Conservation (phyloP, 1,284 basidiomycete species). For the Sutorius eximius region DNA sequence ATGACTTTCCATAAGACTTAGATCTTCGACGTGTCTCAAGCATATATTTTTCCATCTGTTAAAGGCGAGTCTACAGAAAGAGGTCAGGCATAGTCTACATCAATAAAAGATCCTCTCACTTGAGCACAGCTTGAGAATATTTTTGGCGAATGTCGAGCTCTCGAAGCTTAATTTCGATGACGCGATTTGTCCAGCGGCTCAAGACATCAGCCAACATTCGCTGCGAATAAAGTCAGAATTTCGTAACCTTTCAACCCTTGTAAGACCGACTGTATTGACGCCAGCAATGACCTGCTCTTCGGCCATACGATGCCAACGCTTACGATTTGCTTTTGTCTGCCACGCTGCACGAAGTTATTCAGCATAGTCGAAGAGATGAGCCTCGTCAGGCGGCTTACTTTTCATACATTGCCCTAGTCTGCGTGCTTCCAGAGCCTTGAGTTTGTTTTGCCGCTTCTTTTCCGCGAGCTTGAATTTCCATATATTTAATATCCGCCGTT, state of each 20-base stretch:
- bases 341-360: constrained; percentile 43
- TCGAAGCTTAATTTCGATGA: constrained; percentile 69
- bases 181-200: constrained; percentile 64
- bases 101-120: constrained; percentile 39
- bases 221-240: constrained; percentile 38
- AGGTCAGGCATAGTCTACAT: constrained; percentile 3
- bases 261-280: constrained; percentile 18
- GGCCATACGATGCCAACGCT: constrained; percentile 26
- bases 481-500: constrained; percentile 49
- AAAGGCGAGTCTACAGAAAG: constrained; percentile 48
- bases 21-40: constrained; percentile 62
- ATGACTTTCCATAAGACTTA: constrained; percentile 79
- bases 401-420: constrained; percentile 44
- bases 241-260: background rate
- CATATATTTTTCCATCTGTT: constrained; percentile 66
- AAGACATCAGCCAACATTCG: constrained; percentile 50
- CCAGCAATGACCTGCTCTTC: constrained; percentile 28
- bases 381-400: constrained; percentile 38
- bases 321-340: constrained; percentile 38
- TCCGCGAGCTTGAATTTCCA: constrained; percentile 56
- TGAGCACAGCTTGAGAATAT: constrained; percentile 45
- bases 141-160: constrained; percentile 63
- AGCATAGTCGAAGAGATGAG: constrained; percentile 11
- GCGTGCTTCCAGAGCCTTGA: constrained; percentile 45
- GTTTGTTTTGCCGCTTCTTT: constrained; percentile 46